Evolutionary conservation across 331 rosid genomes (phyloP), one percentile per base, ranked within the genome.

Genomic region (Arachis monticola): DNA sequence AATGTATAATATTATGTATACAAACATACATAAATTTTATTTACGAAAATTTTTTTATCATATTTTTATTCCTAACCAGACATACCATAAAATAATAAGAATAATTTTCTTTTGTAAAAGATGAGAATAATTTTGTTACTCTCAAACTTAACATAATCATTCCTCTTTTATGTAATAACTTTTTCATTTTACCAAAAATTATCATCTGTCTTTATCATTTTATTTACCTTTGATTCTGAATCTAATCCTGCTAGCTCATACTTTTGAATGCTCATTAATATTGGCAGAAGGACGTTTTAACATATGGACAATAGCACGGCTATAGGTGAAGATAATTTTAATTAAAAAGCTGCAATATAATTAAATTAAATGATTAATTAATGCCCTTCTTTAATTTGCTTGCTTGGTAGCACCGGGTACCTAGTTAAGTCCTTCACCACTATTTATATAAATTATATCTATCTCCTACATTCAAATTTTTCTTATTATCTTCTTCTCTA

Each of bases 231-330:
- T 46, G 3, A 64, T 17, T 35, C 7, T 11, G 8, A 60, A 60
- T 13, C 57, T 22, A 75, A 65, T 5, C 1, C 52, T 12, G 30
- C 22, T 40, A 41, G 65, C 22, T 22, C 51, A 2, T 8, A 13
- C 14, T 30, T 30, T 74, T 51, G 14, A 64, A 55, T 27, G 50
- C n/a, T 75, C 47, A 75, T 45, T 44, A 65, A 22, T 55, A 5
- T 31, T 22, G 31, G 50, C 53, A 62, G 56, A 64, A 76, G 31
- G 67, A 11, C 60, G 22, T 31, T 31, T 65, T 58, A 46, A 51
- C 12, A 68, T 31, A 60, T 67, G 42, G 68, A 69, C 12, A n/a
- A 40, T 78, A 70, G 77, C 52, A 42, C 12, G n/a, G 71, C 71
- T 6, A 8, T 65, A 52, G 67, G 46, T 61, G 11, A 44, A 35